Evolutionary conservation across 306 rosid species (phyloP).

Genomic region (Benincasa hispida): DNA sequence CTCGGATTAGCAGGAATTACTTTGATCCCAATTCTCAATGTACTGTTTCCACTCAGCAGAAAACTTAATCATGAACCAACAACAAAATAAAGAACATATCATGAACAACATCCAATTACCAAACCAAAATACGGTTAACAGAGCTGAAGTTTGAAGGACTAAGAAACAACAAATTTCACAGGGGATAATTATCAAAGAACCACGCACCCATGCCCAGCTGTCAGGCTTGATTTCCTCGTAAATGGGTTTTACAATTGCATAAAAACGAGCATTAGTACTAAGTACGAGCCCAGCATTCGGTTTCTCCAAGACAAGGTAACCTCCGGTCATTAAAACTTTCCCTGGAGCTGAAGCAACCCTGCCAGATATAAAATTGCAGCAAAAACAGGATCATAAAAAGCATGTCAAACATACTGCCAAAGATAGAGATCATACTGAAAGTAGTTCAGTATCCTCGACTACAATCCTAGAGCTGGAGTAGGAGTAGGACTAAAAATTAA

Average conservation of each 20-base stretch:
- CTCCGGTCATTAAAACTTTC: constrained; percentile 67
- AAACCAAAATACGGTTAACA: not conserved
- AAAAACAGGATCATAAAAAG: not conserved
- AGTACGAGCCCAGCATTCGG: constrained; percentile 74
- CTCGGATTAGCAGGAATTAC: not conserved
- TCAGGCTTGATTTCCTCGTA: constrained; percentile 34
- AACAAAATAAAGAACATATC: not conserved
- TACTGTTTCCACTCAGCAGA: not conserved
- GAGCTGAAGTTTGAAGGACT: not conserved
- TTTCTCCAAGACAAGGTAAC: constrained; percentile 64
- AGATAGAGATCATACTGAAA: not conserved
- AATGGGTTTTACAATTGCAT: constrained; percentile 60
- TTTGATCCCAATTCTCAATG: not conserved
- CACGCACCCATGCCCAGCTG: constrained; percentile 67
- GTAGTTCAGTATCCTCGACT: not conserved
- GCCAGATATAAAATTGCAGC: not conserved
- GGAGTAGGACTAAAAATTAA: not conserved
- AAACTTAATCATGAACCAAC: not conserved
- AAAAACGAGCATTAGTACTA: constrained; percentile 73
- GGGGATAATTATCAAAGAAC: not conserved
- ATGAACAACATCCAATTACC: not conserved
- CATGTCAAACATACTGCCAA: not conserved
- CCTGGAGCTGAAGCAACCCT: constrained; percentile 84
- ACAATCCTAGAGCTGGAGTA: not conserved
- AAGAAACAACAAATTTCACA: not conserved